Evolutionary conservation across 371 early-diverging fungal species (phyloP).

Genomic region (Mortierella sp.): DNA sequence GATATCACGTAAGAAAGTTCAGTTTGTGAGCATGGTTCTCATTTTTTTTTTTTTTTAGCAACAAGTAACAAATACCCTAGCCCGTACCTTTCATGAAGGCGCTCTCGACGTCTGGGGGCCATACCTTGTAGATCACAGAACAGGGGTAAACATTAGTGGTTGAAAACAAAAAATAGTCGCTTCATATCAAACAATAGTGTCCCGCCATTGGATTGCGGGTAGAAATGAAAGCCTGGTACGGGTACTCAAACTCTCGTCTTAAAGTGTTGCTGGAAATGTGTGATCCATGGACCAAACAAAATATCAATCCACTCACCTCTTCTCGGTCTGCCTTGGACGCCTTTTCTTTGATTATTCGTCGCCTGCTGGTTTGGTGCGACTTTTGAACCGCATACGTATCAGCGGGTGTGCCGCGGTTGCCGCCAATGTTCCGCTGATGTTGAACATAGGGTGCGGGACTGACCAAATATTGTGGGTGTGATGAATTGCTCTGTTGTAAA

Average conservation of each 20-base stretch:
- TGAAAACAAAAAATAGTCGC: too few relatives aligned
- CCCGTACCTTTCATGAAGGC: slow-evolving; percentile 43
- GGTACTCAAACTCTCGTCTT: too few relatives aligned
- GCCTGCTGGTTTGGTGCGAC: slow-evolving; percentile 6
- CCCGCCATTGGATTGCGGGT: too few relatives aligned
- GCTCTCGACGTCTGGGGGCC: slow-evolving; percentile 43
- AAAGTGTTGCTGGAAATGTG: too few relatives aligned
- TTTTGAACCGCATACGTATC: not conserved
- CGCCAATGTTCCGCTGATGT: slow-evolving; percentile 14
- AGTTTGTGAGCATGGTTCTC: not conserved
- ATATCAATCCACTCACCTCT: slow-evolving; percentile 24
- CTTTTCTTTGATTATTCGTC: slow-evolving; percentile 36
- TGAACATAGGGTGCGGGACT: not conserved
- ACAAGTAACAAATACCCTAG: slow-evolving; percentile 1
- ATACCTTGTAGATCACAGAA: slow-evolving; percentile 29
- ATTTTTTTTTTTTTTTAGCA: slow-evolving; percentile 55
- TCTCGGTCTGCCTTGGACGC: slow-evolving; percentile 42
- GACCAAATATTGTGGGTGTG: not conserved
- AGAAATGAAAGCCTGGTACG: too few relatives aligned
- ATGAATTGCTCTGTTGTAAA: not conserved
- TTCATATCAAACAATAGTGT: too few relatives aligned
- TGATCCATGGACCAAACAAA: too few relatives aligned
- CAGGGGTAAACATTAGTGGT: not conserved
- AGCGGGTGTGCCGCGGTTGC: not conserved
- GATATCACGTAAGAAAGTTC: not conserved